Evolutionary conservation across 495 filamentous ascomycete species (phyloP), one percentile per base, ranked within the genome.

Genomic region (Aspergillus heteromorphus): DNA sequence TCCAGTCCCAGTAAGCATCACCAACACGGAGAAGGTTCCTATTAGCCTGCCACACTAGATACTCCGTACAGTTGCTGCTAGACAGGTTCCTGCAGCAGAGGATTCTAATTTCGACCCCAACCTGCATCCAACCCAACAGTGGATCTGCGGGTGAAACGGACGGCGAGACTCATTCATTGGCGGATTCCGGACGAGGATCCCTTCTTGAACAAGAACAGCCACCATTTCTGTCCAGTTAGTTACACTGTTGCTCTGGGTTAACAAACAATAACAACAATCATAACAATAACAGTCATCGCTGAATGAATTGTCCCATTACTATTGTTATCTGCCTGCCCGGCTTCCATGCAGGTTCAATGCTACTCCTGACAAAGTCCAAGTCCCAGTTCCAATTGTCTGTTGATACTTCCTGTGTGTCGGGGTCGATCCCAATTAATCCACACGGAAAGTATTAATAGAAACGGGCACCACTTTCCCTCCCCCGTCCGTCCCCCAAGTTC

Each of bases 61-160:
- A 27, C 23, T 4, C 23, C 23, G 23, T 27, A 27, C 4, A 4
- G 23, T 27, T n/a, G n/a, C n/a, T n/a, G n/a, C n/a, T n/a, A n/a
- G n/a, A 7, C 23, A 27, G 7, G 23, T 27, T 43, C 40, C 40
- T 43, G 40, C 19, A 20, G 43, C 43, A 16, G 43, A 13, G 43
- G 43, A 27, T 16, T 23, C 23, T 23, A 23, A 47, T 29, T 47
- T 47, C 43, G 43, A 47, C 43, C 43, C 43, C 23, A 27, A 27
- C 23, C 23, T 3, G 23, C 23, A 27, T 3, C 23, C 23, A 27
- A 27, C 23, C 23, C 43, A 47, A 47, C 43, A 47, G 43, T 47
- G 43, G 43, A 47, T 13, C 43, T 16, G 27, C 13, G n/a, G 43
- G 23, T 47, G 43, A 47, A 47, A 47, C 43, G 43, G 16, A 47